Conservation (phyloP, 2,329 filamentous ascomycete genomes). For the Penicillium sp. region DNA sequence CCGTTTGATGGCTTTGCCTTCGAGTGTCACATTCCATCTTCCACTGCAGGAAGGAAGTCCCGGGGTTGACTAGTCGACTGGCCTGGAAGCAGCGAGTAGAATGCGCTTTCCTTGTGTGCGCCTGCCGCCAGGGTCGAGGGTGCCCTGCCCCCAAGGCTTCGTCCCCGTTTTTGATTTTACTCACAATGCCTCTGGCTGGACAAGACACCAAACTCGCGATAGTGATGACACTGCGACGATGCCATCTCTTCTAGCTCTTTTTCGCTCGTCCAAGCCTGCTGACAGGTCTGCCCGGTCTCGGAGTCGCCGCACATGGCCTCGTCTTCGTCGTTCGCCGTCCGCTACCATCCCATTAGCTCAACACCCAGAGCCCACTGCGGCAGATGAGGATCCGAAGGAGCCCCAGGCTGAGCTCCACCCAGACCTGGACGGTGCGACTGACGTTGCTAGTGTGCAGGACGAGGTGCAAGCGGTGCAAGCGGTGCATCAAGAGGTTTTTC, state of each 20-base stretch:
- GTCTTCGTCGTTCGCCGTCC: slow-evolving; percentile 11
- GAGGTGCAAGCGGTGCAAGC: neutral
- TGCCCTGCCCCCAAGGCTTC: neutral
- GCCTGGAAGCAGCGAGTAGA: slow-evolving; percentile 3
- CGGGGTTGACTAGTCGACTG: no score
- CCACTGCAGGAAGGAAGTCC: no score
- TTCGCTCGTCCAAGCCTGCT: slow-evolving; percentile 8
- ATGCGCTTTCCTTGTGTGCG: slow-evolving; percentile 6
- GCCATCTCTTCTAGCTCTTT: slow-evolving; percentile 13
- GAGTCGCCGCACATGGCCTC: slow-evolving; percentile 13
- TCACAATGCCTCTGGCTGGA: slow-evolving; percentile 1
- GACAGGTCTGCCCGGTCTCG: slow-evolving; percentile 1
- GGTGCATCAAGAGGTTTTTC: neutral
- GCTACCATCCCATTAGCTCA: slow-evolving; percentile 10
- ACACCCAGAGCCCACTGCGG: slow-evolving; percentile 3
- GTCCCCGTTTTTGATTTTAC: slow-evolving; percentile 5
- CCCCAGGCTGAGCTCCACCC: neutral
- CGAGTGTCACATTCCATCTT: no score
- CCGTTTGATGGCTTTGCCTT: neutral
- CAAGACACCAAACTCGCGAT: no score
- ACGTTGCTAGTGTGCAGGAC: neutral
- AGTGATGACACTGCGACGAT: no score
- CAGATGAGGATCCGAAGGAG: neutral
- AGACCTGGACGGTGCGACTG: neutral
- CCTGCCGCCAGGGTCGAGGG: neutral